Conservation (phyloP, 2,329 filamentous ascomycete species). For the Exophiala lecanii-corni region DNA sequence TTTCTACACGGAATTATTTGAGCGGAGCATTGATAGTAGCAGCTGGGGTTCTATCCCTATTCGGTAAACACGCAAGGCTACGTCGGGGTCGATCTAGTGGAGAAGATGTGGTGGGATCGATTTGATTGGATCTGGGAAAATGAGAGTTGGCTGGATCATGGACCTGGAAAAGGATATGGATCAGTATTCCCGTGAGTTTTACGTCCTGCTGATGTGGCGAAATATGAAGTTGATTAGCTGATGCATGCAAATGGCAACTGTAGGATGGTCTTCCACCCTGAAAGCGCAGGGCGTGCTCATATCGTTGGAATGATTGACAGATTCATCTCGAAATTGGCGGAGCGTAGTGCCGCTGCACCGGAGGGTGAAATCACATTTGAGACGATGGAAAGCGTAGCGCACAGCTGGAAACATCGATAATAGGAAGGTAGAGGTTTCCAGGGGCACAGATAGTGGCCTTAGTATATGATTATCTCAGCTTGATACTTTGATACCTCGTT, state of each 20-base stretch:
- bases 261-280: conserved; percentile 28
- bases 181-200: conserved; percentile 22
- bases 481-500: not conserved
- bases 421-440: too few relatives aligned
- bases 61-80: conserved; percentile 53
- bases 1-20: not conserved
- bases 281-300: conserved; percentile 25
- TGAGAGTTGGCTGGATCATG: conserved; percentile 29
- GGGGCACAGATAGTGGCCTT: too few relatives aligned
- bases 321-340: conserved; percentile 23
- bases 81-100: conserved; percentile 52
- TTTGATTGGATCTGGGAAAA: conserved; percentile 53
- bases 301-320: conserved; percentile 28
- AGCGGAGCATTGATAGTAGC: conserved; percentile 4
- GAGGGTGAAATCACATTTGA: conserved; percentile 27
- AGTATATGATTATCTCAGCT: too few relatives aligned
- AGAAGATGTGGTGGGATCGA: conserved; percentile 58
- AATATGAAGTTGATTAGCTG: too few relatives aligned
- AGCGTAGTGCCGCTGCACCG: conserved; percentile 18
- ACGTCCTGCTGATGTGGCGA: conserved; percentile 3
- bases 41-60: conserved; percentile 41
- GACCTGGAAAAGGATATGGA: conserved; percentile 25
- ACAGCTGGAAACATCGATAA: conserved; percentile 21
- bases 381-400: conserved; percentile 25
- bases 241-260: conserved; percentile 1